These are phyloP conservation scores for Trichosanthes truncata DNA, from an alignment of 306 rosid genomes.

Conservation along the genomic window DNA sequence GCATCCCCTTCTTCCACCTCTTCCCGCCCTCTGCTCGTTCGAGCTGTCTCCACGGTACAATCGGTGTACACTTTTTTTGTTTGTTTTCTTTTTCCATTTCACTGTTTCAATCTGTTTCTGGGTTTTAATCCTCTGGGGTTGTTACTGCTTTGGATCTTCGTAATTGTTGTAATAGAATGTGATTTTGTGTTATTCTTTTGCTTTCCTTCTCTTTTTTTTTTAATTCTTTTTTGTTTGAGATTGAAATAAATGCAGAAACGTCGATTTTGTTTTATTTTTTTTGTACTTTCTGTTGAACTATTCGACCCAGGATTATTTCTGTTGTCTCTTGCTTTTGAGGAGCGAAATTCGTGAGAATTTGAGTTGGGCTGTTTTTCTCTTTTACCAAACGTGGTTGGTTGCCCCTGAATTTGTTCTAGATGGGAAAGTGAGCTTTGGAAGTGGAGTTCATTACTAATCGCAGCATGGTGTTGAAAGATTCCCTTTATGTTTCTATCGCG, in stretches of 20 bases:
- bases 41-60: constrained; percentile 69
- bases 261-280: neutral
- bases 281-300: neutral
- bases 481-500: neutral
- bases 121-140: constrained; percentile 6
- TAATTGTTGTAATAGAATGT: neutral
- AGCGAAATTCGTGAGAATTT: neutral
- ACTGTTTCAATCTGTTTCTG: neutral
- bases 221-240: neutral
- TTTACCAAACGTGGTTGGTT: neutral
- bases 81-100: too few relatives aligned
- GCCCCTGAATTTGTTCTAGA: neutral
- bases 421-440: neutral
- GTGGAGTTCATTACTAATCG: neutral
- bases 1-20: constrained; percentile 34
- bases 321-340: neutral
- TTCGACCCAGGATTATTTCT: too few relatives aligned
- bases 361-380: neutral
- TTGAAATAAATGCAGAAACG: neutral
- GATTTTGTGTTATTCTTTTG: neutral
- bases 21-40: constrained; percentile 28
- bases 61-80: neutral
- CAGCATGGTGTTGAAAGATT: neutral
- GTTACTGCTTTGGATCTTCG: neutral
- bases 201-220: neutral